A percentile compares a stretch with the other conserved stretches of the same genome.
phyloP scores from a whole-genome alignment of 2,329 filamentous ascomycete species.

The Aureobasidium uvarum region DNA sequence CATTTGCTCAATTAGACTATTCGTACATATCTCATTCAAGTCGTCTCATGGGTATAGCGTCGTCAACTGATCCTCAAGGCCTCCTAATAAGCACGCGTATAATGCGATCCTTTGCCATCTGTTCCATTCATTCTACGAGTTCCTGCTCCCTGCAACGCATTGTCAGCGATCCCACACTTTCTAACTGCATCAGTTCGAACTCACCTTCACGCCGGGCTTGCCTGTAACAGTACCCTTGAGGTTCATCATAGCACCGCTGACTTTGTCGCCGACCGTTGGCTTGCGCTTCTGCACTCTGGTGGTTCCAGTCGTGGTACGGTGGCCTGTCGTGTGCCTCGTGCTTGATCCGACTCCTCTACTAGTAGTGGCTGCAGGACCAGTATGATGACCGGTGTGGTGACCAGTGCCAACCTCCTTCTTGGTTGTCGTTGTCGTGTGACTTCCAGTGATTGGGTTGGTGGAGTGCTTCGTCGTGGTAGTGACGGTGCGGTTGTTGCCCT shows the following conservation, averaged over 20 bases:
- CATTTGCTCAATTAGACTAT: constrained; percentile 22
- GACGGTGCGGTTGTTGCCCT: constrained; percentile 44
- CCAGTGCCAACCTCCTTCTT: constrained; percentile 35
- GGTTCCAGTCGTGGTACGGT: constrained; percentile 33
- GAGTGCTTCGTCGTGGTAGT: constrained; percentile 47
- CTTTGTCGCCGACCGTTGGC: constrained; percentile 70
- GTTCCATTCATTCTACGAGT: constrained; percentile 39
- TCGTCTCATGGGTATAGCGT: constrained; percentile 16
- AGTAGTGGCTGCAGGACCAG: constrained; percentile 29
- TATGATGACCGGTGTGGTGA: constrained; percentile 32
- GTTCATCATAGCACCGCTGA: constrained; percentile 72
- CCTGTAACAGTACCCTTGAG: constrained; percentile 67
- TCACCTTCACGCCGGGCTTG: constrained; percentile 68
- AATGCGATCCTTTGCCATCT: constrained; percentile 36
- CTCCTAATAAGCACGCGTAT: constrained; percentile 23
- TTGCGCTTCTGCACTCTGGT: constrained; percentile 56
- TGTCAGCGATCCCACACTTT: constrained; percentile 20
- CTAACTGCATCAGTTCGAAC: constrained; percentile 24
- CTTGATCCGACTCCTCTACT: constrained; percentile 31
- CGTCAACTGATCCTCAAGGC: neutral
- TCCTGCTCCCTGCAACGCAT: constrained; percentile 35
- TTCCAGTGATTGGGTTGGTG: constrained; percentile 43
- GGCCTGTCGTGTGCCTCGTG: constrained; percentile 25
- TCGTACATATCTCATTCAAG: constrained; percentile 19
- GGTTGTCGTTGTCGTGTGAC: constrained; percentile 42